phyloP scores from a whole-genome alignment of 1,284 basidiomycete species.

The Tylopilus sp. region DNA sequence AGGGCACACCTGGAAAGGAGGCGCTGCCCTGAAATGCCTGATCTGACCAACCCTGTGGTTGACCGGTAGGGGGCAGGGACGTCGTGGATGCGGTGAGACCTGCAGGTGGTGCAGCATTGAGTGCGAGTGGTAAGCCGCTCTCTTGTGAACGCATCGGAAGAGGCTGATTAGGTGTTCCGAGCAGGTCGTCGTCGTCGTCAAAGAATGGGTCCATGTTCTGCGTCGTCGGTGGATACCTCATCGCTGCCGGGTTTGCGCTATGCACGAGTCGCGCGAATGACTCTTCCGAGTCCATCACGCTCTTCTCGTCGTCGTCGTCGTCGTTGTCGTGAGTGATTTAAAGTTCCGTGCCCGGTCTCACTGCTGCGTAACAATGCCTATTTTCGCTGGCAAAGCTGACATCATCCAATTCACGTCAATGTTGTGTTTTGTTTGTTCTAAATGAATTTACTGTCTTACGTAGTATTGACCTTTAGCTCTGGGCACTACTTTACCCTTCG shows the following conservation, averaged over 20 bases:
- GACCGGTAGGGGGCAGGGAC: slow-evolving; percentile 51
- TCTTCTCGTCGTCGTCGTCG: slow-evolving; percentile 6
- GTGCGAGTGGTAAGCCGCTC: slow-evolving; percentile 71
- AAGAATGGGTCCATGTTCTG: slow-evolving; percentile 81
- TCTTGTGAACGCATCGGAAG: slow-evolving; percentile 76
- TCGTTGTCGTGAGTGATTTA: slow-evolving; percentile 5
- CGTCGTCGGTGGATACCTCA: slow-evolving; percentile 43
- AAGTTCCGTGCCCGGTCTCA: too few species aligned
- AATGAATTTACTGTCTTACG: too few species aligned
- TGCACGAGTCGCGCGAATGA: slow-evolving; percentile 82
- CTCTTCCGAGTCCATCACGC: slow-evolving; percentile 52
- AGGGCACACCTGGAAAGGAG: slow-evolving; percentile 49
- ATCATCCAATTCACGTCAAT: too few species aligned
- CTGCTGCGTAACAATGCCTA: too few species aligned
- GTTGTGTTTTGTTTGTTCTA: too few species aligned
- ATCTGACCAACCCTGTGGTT: slow-evolving; percentile 76
- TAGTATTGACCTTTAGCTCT: too few species aligned
- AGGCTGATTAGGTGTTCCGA: slow-evolving; percentile 36
- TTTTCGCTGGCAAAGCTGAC: too few species aligned
- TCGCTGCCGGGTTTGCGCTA: slow-evolving; percentile 75
- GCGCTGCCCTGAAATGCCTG: slow-evolving; percentile 57
- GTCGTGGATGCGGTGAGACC: slow-evolving; percentile 61
- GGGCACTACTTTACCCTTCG: too few species aligned
- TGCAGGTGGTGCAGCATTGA: slow-evolving; percentile 69
- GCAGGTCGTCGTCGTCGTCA: slow-evolving; percentile 72